Conservation (phyloP, 371 early-diverging fungal genomes). For the Dinochytrium kinnereticum region DNA sequence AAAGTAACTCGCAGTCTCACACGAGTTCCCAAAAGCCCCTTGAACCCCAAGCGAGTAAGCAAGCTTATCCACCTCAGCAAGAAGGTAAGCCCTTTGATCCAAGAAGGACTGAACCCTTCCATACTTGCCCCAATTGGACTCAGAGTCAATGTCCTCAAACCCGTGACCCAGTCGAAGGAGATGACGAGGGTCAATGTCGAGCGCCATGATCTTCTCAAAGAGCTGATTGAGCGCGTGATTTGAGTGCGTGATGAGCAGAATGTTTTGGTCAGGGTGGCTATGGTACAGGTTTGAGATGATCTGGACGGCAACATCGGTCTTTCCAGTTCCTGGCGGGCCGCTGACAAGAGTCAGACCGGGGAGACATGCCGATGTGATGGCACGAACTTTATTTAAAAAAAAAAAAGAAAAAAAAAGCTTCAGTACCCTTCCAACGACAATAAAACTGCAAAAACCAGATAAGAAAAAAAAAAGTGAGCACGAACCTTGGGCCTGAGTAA, state of each 20-base stretch:
- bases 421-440: too few species aligned
- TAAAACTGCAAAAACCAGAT: conserved; percentile 1
- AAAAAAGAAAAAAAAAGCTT: not conserved
- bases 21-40: conserved; percentile 84
- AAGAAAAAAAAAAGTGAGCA: not conserved
- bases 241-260: conserved; percentile 90
- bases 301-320: conserved; percentile 96
- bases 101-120: conserved; percentile 92
- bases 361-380: conserved; percentile 80
- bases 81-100: conserved; percentile 76
- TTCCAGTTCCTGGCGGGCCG: conserved; percentile 96
- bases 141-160: conserved; percentile 80
- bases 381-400: conserved; percentile 58
- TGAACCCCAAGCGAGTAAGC: conserved; percentile 71
- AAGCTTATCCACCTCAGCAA: conserved; percentile 77
- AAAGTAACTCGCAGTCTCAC: conserved; percentile 93
- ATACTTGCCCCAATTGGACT: conserved; percentile 78
- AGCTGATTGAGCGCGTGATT: conserved; percentile 95
- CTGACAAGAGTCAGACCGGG: conserved; percentile 87
- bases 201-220: conserved; percentile 86
- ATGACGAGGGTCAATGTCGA: conserved; percentile 91
- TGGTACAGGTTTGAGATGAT: conserved; percentile 92
- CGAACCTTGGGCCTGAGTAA: conserved; percentile 82
- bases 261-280: conserved; percentile 84
- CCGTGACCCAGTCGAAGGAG: conserved; percentile 94